Evolutionary conservation across 176 grass and related monocot genomes (phyloP).

Genomic region (Aegilops sharonensis): DNA sequence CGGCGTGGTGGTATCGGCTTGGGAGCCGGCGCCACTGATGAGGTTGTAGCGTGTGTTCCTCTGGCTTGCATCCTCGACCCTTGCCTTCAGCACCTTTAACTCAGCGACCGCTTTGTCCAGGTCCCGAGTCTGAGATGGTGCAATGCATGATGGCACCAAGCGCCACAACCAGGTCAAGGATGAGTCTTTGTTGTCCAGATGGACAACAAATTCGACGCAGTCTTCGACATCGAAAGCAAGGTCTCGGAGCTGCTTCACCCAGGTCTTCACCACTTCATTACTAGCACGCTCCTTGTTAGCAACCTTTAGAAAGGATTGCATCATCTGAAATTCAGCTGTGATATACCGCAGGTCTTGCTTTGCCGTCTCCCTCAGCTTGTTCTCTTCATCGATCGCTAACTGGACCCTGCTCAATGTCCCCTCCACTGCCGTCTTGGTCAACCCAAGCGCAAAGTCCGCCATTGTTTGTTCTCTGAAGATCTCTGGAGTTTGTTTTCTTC

Average conservation of each 20-base stretch:
- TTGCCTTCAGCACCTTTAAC: neutral
- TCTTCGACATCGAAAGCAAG: neutral
- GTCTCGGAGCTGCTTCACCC: neutral
- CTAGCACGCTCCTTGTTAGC: neutral
- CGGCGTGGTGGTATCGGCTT: neutral
- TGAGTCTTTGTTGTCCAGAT: neutral
- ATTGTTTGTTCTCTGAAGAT: neutral
- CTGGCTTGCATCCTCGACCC: neutral
- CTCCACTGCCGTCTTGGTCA: neutral
- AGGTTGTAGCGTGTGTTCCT: neutral
- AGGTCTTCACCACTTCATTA: neutral
- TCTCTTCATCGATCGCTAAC: neutral
- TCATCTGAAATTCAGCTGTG: neutral
- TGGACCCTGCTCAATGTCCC: neutral
- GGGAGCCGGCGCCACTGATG: neutral
- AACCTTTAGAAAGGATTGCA: neutral
- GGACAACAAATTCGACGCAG: neutral
- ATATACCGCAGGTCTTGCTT: slow-evolving; percentile 1
- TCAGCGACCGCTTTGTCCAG: neutral
- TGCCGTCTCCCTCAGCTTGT: neutral
- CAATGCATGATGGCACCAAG: neutral
- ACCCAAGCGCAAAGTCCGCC: neutral
- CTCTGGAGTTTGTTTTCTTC: no score
- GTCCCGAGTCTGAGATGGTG: neutral
- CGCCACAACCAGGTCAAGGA: neutral